Evolutionary conservation across 2,329 filamentous ascomycete species (phyloP).

Genomic region (Colletotrichum limetticola): DNA sequence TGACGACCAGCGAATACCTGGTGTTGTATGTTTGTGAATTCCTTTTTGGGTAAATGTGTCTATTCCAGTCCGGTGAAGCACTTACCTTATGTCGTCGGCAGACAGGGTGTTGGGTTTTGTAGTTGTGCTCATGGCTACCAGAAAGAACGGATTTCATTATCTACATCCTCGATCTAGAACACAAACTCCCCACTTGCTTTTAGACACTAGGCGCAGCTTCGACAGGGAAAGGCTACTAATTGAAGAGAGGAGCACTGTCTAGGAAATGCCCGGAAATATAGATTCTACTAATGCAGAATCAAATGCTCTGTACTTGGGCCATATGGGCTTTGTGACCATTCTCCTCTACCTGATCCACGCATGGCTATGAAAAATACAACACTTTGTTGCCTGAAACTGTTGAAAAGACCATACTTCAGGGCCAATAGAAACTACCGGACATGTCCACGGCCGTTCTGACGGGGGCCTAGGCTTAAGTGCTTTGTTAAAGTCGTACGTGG

Average conservation of each 20-base stretch:
- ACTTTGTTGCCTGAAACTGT: not conserved
- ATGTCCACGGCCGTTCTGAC: not conserved
- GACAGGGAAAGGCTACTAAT: not conserved
- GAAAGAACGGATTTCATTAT: not conserved
- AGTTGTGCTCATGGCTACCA: too few species aligned
- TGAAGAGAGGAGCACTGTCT: not conserved
- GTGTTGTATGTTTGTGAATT: not conserved
- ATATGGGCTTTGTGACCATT: not conserved
- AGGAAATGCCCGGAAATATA: not conserved
- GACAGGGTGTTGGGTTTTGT: not conserved
- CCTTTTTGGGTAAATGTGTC: too few species aligned
- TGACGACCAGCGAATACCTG: conserved; percentile 7
- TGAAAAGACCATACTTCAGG: not conserved
- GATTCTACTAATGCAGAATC: not conserved
- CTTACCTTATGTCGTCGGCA: too few species aligned
- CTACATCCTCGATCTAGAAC: too few species aligned
- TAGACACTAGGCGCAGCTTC: not conserved
- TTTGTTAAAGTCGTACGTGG: not conserved
- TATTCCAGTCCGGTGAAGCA: too few species aligned
- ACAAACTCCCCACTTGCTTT: too few species aligned
- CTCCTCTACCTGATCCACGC: not conserved
- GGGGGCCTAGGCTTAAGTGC: too few species aligned
- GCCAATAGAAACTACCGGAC: not conserved
- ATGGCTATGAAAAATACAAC: not conserved
- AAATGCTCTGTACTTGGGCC: not conserved